Percentiles rank a stretch among this genome's conserved stretches.
Conservation (phyloP, 441 rosid genomes). For the Arabidopsis lyrata region DNA sequence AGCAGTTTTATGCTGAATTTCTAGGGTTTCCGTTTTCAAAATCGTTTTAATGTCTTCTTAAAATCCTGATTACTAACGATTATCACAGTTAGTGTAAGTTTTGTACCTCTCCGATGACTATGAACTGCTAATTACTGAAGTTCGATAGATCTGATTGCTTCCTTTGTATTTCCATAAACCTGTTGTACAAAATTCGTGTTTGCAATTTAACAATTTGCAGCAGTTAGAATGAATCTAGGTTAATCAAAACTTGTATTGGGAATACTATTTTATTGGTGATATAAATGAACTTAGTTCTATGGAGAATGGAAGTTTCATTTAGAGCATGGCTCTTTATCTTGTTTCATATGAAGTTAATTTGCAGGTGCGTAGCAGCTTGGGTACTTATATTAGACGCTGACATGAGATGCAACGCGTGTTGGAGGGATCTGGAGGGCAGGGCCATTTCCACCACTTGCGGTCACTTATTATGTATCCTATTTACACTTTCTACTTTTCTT, state of each 20-base stretch:
- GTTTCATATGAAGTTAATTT: conserved; percentile 22
- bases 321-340: conserved; percentile 31
- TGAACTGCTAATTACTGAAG: conserved; percentile 18
- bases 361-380: conserved; percentile 44
- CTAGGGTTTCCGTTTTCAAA: conserved; percentile 19
- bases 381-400: conserved; percentile 45
- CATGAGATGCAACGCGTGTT: conserved; percentile 98
- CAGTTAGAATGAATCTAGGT: background rate
- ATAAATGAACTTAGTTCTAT: conserved; percentile 10
- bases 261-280: conserved; percentile 4
- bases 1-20: conserved; percentile 11
- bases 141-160: background rate
- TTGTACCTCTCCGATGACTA: background rate
- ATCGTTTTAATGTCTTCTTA: background rate
- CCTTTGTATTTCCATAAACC: conserved; percentile 17
- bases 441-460: conserved; percentile 95
- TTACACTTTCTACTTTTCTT: background rate
- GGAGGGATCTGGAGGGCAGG: conserved; percentile 95
- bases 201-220: conserved; percentile 1
- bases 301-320: background rate
- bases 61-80: background rate
- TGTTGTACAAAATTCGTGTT: conserved; percentile 20
- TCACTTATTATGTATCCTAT: conserved; percentile 82
- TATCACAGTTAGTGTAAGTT: background rate
- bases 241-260: conserved; percentile 1